These are phyloP conservation scores for Hortaea sp. DNA, from an alignment of 2,329 filamentous ascomycete genomes.

Conservation along the genomic window DNA sequence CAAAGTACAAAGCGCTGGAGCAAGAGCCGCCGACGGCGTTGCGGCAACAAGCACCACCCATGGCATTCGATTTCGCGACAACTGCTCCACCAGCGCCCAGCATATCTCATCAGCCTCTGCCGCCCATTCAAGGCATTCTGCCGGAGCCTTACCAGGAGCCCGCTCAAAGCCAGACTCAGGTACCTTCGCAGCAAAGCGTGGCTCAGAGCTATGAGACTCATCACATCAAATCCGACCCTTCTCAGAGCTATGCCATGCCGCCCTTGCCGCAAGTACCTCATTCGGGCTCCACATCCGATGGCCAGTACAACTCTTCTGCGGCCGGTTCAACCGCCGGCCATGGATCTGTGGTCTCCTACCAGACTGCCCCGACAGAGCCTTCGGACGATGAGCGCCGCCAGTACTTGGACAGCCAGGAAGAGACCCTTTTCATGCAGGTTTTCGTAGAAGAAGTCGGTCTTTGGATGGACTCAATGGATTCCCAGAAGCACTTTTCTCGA, in stretches of 20 bases:
- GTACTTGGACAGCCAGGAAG: slow-evolving; percentile 63
- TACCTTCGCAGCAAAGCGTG: slow-evolving; percentile 19
- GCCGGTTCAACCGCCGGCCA: slow-evolving; percentile 14
- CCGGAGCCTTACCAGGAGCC: slow-evolving; percentile 35
- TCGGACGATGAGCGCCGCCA: slow-evolving; percentile 42
- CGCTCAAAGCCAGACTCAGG: slow-evolving; percentile 13
- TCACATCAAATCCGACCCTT: slow-evolving; percentile 20
- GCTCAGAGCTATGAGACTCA: slow-evolving; percentile 30
- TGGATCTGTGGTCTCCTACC: slow-evolving; percentile 24
- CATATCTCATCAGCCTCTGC: slow-evolving; percentile 39
- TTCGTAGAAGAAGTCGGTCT: slow-evolving; percentile 83
- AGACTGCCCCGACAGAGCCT: slow-evolving; percentile 25
- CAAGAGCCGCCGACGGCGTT: slow-evolving; percentile 6
- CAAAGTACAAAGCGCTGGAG: slow-evolving; percentile 51
- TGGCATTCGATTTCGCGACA: slow-evolving; percentile 22
- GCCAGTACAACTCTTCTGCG: slow-evolving; percentile 13
- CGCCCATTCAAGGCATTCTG: slow-evolving; percentile 41
- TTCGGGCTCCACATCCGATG: slow-evolving; percentile 15
- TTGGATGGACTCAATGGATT: slow-evolving; percentile 92
- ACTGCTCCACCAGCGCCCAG: slow-evolving; percentile 20
- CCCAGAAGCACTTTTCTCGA: slow-evolving; percentile 72
- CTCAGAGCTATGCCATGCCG: slow-evolving; percentile 4
- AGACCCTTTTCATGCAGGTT: slow-evolving; percentile 81
- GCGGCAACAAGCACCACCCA: not conserved
- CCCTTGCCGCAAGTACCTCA: slow-evolving; percentile 3